phyloP scores from a whole-genome alignment of 2,329 filamentous ascomycete species.

The Mycosphaerella arachidis region DNA sequence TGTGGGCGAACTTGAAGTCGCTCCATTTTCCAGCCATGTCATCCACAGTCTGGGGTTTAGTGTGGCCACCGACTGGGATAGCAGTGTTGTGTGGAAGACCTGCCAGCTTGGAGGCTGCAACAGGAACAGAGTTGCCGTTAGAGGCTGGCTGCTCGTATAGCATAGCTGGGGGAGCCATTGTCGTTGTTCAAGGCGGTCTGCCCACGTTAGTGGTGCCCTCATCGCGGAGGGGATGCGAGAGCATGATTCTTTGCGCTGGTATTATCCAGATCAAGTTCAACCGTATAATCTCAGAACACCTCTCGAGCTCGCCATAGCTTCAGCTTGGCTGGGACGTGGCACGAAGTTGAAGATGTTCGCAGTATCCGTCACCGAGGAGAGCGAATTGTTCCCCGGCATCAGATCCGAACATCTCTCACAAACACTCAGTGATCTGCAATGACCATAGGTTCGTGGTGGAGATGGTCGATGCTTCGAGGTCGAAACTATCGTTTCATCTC shows the following conservation, averaged over 20 bases:
- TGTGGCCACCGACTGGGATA: conserved; percentile 35
- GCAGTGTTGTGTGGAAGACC: conserved; percentile 35
- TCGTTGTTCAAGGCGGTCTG: conserved; percentile 43
- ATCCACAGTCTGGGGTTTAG: conserved; percentile 51
- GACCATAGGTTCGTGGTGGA: conserved; percentile 1
- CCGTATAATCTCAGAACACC: conserved; percentile 83
- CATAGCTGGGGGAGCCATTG: conserved; percentile 74
- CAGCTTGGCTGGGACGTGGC: conserved; percentile 12
- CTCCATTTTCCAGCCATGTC: conserved; percentile 75
- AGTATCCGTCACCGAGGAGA: neutral
- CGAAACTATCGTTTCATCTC: conserved; percentile 1
- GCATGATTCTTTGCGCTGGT: conserved; percentile 98
- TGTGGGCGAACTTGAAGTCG: conserved; percentile 74
- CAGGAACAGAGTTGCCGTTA: conserved; percentile 40
- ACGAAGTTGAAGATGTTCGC: neutral
- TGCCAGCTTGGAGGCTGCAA: conserved; percentile 47
- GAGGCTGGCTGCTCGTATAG: conserved; percentile 49
- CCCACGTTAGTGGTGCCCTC: conserved; percentile 34
- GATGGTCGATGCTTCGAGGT: neutral
- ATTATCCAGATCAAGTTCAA: conserved; percentile 97
- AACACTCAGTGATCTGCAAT: neutral
- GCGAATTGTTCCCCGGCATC: neutral
- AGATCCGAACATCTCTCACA: neutral
- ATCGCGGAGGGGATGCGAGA: conserved; percentile 41
- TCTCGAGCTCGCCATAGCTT: conserved; percentile 12